Evolutionary conservation across 306 rosid genomes (phyloP).

Genomic region (Cucurbita ficifolia): DNA sequence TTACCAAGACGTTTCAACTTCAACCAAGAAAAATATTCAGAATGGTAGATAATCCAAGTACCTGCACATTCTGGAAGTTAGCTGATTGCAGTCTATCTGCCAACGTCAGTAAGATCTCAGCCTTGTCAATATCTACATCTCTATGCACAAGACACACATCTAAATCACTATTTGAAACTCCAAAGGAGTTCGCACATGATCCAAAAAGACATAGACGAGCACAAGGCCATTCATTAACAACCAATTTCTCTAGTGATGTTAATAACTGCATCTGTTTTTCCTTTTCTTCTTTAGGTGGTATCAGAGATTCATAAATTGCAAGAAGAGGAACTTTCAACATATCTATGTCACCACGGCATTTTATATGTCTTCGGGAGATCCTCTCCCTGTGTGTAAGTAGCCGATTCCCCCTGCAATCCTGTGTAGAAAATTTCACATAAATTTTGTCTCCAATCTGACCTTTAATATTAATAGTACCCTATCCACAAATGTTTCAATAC

Average conservation of each 20-base stretch:
- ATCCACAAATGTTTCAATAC: background rate
- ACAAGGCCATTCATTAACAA: conserved; percentile 63
- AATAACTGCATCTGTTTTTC: conserved; percentile 60
- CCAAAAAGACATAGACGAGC: conserved; percentile 79
- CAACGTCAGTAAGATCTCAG: conserved; percentile 59
- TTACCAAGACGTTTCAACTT: background rate
- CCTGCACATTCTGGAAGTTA: conserved; percentile 89
- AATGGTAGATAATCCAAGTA: conserved; percentile 18
- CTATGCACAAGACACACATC: conserved; percentile 87
- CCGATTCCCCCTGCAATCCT: conserved; percentile 74
- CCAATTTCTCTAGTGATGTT: conserved; percentile 46
- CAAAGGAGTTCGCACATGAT: conserved; percentile 92
- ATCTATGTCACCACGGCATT: conserved; percentile 65
- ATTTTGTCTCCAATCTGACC: background rate
- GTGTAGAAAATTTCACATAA: conserved; percentile 20
- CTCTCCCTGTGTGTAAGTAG: conserved; percentile 59
- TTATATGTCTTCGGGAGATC: conserved; percentile 32
- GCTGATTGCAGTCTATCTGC: conserved; percentile 75
- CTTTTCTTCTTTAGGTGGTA: conserved; percentile 87
- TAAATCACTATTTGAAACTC: conserved; percentile 80
- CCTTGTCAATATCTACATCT: conserved; percentile 50
- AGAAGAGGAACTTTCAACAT: conserved; percentile 44
- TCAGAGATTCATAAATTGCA: conserved; percentile 47
- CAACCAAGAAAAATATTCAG: background rate
- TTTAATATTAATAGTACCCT: background rate